phyloP scores from a whole-genome alignment of 257 asterid genomes.

The Paulownia fortunei region DNA sequence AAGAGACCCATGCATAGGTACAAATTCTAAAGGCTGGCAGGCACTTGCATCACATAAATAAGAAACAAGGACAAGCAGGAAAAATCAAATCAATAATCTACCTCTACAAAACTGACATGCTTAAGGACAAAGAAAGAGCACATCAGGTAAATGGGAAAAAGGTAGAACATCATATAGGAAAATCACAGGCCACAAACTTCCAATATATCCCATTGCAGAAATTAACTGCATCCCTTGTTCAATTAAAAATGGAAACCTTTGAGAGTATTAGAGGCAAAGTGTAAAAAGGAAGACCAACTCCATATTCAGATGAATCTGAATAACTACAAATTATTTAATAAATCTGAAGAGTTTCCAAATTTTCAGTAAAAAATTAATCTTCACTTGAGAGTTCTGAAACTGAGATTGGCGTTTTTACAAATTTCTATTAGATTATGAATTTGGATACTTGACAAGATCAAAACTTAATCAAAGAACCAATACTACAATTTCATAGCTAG shows the following conservation, averaged over 20 bases:
- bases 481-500: neutral
- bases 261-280: neutral
- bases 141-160: neutral
- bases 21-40: constrained; percentile 9
- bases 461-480: neutral
- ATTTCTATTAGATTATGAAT: neutral
- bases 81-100: constrained; percentile 28
- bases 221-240: constrained; percentile 9
- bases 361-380: neutral
- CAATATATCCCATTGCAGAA: neutral
- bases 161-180: constrained; percentile 13
- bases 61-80: constrained; percentile 29
- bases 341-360: neutral
- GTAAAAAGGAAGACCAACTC: neutral
- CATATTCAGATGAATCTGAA: neutral
- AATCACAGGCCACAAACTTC: constrained; percentile 3
- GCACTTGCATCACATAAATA: constrained; percentile 8
- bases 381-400: neutral
- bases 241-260: constrained; percentile 20
- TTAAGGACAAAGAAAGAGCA: neutral
- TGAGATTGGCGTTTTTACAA: neutral
- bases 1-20: constrained; percentile 1
- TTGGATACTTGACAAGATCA: neutral
- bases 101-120: constrained; percentile 14
- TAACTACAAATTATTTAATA: neutral